Conservation (phyloP, 208 protist species). For the Phytomonas serpens region DNA sequence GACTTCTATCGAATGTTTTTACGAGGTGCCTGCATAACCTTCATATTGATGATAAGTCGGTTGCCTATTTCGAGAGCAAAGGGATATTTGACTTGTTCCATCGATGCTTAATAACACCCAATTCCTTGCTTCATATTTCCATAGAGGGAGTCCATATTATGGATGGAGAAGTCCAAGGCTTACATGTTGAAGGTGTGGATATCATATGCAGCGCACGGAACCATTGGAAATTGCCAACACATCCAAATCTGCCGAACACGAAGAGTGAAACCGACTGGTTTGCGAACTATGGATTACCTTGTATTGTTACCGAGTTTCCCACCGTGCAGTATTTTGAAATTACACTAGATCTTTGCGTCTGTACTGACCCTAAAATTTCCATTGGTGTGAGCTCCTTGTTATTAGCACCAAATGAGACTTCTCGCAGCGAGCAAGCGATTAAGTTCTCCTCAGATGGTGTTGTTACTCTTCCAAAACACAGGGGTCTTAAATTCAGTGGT, state of each 20-base stretch:
- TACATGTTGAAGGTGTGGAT: constrained; percentile 70
- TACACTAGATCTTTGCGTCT: constrained; percentile 56
- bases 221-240: constrained; percentile 43
- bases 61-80: constrained; percentile 30
- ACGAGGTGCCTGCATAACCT: constrained; percentile 11
- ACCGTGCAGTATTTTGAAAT: constrained; percentile 85
- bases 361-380: constrained; percentile 27
- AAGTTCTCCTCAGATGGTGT: constrained; percentile 48
- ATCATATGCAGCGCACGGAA: constrained; percentile 67
- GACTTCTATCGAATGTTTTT: constrained; percentile 27
- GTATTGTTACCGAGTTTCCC: constrained; percentile 60
- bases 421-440: constrained; percentile 29
- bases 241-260: background rate
- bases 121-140: constrained; percentile 61
- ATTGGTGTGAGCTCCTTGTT: constrained; percentile 56
- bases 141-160: constrained; percentile 59
- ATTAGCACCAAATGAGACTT: constrained; percentile 30
- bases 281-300: constrained; percentile 55
- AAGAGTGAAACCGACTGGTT: constrained; percentile 41
- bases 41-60: constrained; percentile 1
- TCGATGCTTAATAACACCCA: constrained; percentile 63
- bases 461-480: constrained; percentile 21
- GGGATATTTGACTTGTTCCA: constrained; percentile 65
- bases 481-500: constrained; percentile 27
- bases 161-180: constrained; percentile 70